Evolutionary conservation across 495 filamentous ascomycete species (phyloP), one percentile per base, ranked within the genome.

Genomic region (Penicillium coprophilum): DNA sequence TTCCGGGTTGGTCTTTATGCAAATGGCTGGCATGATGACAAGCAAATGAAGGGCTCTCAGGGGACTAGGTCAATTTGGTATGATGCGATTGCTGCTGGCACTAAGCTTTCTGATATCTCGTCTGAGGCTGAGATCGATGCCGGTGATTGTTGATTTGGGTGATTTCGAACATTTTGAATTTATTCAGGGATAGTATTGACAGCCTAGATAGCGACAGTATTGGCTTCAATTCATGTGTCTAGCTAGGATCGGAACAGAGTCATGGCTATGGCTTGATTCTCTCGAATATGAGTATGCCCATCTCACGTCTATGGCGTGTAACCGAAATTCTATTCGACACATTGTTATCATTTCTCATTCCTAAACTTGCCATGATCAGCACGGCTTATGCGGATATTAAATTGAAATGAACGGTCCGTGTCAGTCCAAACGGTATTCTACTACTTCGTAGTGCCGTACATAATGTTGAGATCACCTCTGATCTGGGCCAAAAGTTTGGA

Each of bases 1-100:
- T 83, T 80, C 65, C 69, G 78, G 4, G 77, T 79, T 39, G 81
- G 80, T 1, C 67, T 82, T 9, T 84, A 83, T 63, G 81, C 81
- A 0, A 84, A 82, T 61, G 74, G 71, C 7, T 84, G 81, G 81
- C 71, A 82, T 53, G 81, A 82, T 52, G 67, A 78, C 50, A 56
- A 50, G 1, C 58, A 63, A 15, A 69, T 75, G 56, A 57, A 71
- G 55, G 80, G 80, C 0, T 75, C 63, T 3, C 80, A 83, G 70
- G 68, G 68, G 0, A 78, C 76, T 6, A 61, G 80, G 5, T 70
- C 79, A 59, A 64, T 82, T 15, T 84, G 80, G 77, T 81, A 73
- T 59, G 80, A 83, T 63, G 72, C 82, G 68, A 77, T 82, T 62
- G 73, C 74, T 12, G 59, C 73, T 8, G 80, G 80, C 7, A 75